Evolutionary conservation across 192 early-diverging fungal species (phyloP), one percentile per base, ranked within the genome.

Genomic region (Linnemannia zychae): DNA sequence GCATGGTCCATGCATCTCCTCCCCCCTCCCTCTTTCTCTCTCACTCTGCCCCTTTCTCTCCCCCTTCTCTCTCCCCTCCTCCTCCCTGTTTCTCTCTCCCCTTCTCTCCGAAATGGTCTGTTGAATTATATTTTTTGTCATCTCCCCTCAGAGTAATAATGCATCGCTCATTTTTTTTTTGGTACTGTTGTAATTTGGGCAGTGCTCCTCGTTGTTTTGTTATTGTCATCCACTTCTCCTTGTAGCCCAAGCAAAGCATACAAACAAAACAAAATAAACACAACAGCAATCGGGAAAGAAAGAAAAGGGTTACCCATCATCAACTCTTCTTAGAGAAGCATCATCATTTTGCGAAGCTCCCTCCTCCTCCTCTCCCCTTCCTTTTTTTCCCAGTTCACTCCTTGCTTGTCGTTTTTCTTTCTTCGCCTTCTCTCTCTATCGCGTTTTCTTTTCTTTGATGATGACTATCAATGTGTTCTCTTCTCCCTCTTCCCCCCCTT

Each of bases 61-160:
- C 31, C 34, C 66, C 66, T 66, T 52, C 28, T 17, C 24, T 16
- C 66, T n/a, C n/a, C 28, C 17, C 36, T 68, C 66, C 12, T 36
- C 38, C 67, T 68, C 66, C 37, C 31, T 11, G 12, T 33, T n/a
- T 22, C 34, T 4, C 31, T 40, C 36, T 20, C 34, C 24, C 28
- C 22, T 63, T 63, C 57, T 31, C 28, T 63, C 57, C 28, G 57
- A 63, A 63, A 0, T 31, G 57, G 36, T 68, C 37, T 68, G 33
- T 68, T 68, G 67, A 20, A 68, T 68, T 68, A 33, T 68, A 33
- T 11, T 68, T 68, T 68, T 57, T 44, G 40, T 44, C 40, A 44
- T 44, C 40, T 28, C 57, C 57, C 24, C 28, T 49, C 48, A 63
- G 57, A 63, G 57, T 63, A 63, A 63, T 63, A 63, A 63, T 63